Conservation (phyloP, 768 basidiomycete genomes). For the Chalciporus pseudorubinellus region DNA sequence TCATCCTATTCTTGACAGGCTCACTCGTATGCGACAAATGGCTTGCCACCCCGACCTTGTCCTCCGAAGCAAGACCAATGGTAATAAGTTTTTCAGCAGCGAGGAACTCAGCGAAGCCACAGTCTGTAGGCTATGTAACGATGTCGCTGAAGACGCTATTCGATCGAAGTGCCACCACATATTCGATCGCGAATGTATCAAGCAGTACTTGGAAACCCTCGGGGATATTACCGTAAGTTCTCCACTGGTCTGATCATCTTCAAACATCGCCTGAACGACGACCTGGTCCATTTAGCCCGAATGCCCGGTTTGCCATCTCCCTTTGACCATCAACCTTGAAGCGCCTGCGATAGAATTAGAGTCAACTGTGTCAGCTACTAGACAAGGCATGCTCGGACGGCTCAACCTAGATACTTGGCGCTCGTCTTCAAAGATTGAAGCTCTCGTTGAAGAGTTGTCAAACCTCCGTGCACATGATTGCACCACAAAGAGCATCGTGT, state of each 20-base stretch:
- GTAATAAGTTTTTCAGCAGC: conserved; percentile 50
- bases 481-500: conserved; percentile 95
- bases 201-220: conserved; percentile 80
- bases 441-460: conserved; percentile 88
- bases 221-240: conserved; percentile 59
- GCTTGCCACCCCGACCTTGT: conserved; percentile 95
- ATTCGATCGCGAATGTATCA: conserved; percentile 95
- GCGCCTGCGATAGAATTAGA: conserved; percentile 87
- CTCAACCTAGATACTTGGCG: conserved; percentile 88
- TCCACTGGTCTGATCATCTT: background rate
- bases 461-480: conserved; percentile 81
- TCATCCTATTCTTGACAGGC: conserved; percentile 41
- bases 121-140: conserved; percentile 93
- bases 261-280: background rate
- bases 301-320: conserved; percentile 92
- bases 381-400: conserved; percentile 93
- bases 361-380: conserved; percentile 44
- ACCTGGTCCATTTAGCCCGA: conserved; percentile 54
- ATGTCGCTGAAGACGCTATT: conserved; percentile 96
- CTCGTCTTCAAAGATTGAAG: conserved; percentile 97
- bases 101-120: conserved; percentile 71
- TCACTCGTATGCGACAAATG: conserved; percentile 96
- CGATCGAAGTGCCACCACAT: conserved; percentile 90
- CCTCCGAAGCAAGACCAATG: conserved; percentile 79
- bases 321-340: conserved; percentile 94